Conservation (phyloP, 139 green algal genomes). For the Coccomyxa sp. region DNA sequence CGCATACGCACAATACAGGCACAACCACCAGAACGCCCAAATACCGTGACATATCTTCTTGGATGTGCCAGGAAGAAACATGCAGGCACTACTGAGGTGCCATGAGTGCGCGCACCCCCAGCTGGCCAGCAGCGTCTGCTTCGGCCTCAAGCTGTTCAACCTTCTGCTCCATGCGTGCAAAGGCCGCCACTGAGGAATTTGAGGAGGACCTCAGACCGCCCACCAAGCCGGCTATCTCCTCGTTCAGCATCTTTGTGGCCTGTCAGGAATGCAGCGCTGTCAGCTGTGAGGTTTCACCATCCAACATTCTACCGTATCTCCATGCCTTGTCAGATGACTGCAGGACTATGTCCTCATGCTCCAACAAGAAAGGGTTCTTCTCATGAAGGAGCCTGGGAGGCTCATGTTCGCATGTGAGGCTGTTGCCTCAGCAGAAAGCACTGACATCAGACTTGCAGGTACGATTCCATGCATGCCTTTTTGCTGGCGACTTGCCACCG, state of each 20-base stretch:
- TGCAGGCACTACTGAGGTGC: too few relatives aligned
- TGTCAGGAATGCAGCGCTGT: background rate
- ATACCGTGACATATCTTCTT: too few relatives aligned
- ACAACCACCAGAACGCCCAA: too few relatives aligned
- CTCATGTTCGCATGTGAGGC: too few relatives aligned
- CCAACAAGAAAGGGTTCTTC: too few relatives aligned
- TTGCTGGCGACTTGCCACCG: too few relatives aligned
- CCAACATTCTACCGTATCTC: background rate
- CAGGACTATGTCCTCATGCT: background rate
- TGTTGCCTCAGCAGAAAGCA: too few relatives aligned
- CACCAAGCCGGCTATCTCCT: constrained; percentile 48
- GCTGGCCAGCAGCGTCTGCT: constrained; percentile 35
- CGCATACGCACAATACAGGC: too few relatives aligned
- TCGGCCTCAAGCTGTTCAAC: constrained; percentile 19
- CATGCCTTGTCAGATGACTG: background rate
- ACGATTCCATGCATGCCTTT: too few relatives aligned
- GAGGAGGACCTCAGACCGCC: constrained; percentile 38
- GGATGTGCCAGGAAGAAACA: too few relatives aligned
- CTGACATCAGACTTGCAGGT: too few relatives aligned
- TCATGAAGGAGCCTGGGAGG: too few relatives aligned
- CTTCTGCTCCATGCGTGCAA: constrained; percentile 73
- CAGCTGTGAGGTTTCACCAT: background rate
- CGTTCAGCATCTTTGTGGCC: constrained; percentile 9
- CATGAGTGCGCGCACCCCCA: constrained; percentile 9
- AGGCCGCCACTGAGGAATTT: constrained; percentile 79